Percentiles rank a stretch among this genome's conserved stretches.
phyloP scores from a whole-genome alignment of 306 rosid genomes.

The Prunus mongolica region DNA sequence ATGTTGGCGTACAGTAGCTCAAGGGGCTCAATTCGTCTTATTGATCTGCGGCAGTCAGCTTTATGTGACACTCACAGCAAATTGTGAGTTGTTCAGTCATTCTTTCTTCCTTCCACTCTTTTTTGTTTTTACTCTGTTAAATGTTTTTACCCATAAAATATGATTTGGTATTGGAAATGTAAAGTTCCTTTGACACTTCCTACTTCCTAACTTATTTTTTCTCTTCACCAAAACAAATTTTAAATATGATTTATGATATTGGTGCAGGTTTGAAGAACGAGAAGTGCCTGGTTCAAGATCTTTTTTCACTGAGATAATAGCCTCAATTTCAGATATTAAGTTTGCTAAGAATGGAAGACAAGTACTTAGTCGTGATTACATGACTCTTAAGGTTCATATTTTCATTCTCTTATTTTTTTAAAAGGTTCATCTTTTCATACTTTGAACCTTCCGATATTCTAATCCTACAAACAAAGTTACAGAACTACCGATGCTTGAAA shows the following conservation, averaged over 20 bases:
- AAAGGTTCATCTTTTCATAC: not conserved
- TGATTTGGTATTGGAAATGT: not conserved
- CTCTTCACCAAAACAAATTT: not conserved
- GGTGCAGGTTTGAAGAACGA: slow-evolving; percentile 92
- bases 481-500: not conserved
- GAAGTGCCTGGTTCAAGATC: slow-evolving; percentile 92
- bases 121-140: slow-evolving; percentile 6
- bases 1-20: slow-evolving; percentile 96
- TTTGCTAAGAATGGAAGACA: slow-evolving; percentile 90
- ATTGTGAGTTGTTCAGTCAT: slow-evolving; percentile 47
- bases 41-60: slow-evolving; percentile 97
- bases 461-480: not conserved
- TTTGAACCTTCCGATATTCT: not conserved
- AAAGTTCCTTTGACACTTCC: not conserved
- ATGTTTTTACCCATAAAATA: not conserved
- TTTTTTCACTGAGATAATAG: slow-evolving; percentile 96
- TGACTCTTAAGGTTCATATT: slow-evolving; percentile 82
- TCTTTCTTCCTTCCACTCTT: slow-evolving; percentile 7
- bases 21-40: slow-evolving; percentile 91
- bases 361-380: slow-evolving; percentile 95
- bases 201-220: not conserved
- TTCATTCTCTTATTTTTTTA: not conserved
- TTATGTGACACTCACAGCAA: slow-evolving; percentile 92
- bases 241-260: not conserved
- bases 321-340: slow-evolving; percentile 94